Evolutionary conservation across 768 basidiomycete species (phyloP).

Genomic region (Panaeolus papilionaceus): DNA sequence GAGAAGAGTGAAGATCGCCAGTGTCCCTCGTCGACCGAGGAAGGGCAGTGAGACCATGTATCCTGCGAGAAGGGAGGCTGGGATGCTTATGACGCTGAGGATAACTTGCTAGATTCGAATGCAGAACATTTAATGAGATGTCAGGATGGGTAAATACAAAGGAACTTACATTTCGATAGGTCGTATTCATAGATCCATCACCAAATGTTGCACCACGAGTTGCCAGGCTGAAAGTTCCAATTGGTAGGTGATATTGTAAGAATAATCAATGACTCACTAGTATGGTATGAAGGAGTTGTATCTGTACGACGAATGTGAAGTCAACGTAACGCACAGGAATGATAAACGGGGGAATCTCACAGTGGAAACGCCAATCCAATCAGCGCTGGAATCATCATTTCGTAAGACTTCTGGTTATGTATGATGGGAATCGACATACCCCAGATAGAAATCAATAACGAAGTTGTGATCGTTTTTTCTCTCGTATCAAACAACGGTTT

Average conservation of each 20-base stretch:
- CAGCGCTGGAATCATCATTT: slow-evolving; percentile 48
- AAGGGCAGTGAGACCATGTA: slow-evolving; percentile 71
- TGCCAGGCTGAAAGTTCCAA: slow-evolving; percentile 48
- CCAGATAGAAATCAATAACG: slow-evolving; percentile 60
- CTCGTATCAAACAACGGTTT: slow-evolving; percentile 68
- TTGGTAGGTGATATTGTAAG: not conserved
- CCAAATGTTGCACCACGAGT: slow-evolving; percentile 73
- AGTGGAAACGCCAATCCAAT: slow-evolving; percentile 68
- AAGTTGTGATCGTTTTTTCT: slow-evolving; percentile 72
- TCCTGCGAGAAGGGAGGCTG: slow-evolving; percentile 75
- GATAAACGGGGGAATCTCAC: slow-evolving; percentile 45
- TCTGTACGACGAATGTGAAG: slow-evolving; percentile 32
- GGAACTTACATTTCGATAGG: slow-evolving; percentile 67
- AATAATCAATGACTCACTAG: slow-evolving; percentile 28
- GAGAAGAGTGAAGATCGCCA: slow-evolving; percentile 67
- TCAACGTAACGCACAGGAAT: not conserved
- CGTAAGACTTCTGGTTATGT: not conserved
- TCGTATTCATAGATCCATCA: slow-evolving; percentile 70
- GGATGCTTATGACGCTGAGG: slow-evolving; percentile 69
- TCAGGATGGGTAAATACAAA: not conserved
- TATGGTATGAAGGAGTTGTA: slow-evolving; percentile 39
- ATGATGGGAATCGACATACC: slow-evolving; percentile 33
- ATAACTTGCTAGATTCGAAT: slow-evolving; percentile 63
- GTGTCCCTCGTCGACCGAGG: slow-evolving; percentile 70
- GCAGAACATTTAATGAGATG: not conserved